phyloP scores from a whole-genome alignment of 208 protist species.

The Crithidia mellificae region DNA sequence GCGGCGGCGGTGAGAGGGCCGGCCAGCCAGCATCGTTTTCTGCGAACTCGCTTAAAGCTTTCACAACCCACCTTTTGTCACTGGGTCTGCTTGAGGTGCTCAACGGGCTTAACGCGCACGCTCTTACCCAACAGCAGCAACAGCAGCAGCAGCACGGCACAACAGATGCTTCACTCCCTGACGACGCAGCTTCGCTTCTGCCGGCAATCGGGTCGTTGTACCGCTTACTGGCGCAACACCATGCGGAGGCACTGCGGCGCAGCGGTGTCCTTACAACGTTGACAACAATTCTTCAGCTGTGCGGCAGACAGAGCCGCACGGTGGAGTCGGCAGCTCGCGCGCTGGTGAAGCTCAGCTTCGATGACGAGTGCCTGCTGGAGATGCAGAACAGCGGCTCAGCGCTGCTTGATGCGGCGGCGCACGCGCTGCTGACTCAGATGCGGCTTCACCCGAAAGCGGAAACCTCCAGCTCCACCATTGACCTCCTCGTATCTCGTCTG shows the following conservation, averaged over 20 bases:
- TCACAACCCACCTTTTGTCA: slow-evolving; percentile 38
- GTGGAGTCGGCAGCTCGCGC: slow-evolving; percentile 63
- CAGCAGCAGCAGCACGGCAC: too few species aligned
- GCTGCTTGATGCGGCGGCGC: slow-evolving; percentile 37
- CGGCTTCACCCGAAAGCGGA: neutral
- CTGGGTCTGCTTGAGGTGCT: slow-evolving; percentile 38
- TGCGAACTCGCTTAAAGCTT: slow-evolving; percentile 13
- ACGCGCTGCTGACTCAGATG: slow-evolving; percentile 36
- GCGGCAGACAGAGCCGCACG: slow-evolving; percentile 31
- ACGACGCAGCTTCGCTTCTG: neutral
- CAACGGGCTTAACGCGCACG: slow-evolving; percentile 33
- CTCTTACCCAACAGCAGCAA: neutral
- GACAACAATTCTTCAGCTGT: slow-evolving; percentile 40
- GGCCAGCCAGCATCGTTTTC: neutral
- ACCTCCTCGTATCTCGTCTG: slow-evolving; percentile 50
- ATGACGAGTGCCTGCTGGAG: slow-evolving; percentile 42
- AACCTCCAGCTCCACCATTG: slow-evolving; percentile 19
- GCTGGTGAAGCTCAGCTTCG: slow-evolving; percentile 72
- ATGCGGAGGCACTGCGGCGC: slow-evolving; percentile 12
- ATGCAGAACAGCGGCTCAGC: slow-evolving; percentile 30
- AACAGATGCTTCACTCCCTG: neutral
- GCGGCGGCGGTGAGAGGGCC: neutral
- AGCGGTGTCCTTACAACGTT: slow-evolving; percentile 37
- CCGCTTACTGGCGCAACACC: slow-evolving; percentile 18
- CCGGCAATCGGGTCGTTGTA: slow-evolving; percentile 14